Evolutionary conservation across 75 land plant species (phyloP).

Genomic region (Pinus tabuliformis): DNA sequence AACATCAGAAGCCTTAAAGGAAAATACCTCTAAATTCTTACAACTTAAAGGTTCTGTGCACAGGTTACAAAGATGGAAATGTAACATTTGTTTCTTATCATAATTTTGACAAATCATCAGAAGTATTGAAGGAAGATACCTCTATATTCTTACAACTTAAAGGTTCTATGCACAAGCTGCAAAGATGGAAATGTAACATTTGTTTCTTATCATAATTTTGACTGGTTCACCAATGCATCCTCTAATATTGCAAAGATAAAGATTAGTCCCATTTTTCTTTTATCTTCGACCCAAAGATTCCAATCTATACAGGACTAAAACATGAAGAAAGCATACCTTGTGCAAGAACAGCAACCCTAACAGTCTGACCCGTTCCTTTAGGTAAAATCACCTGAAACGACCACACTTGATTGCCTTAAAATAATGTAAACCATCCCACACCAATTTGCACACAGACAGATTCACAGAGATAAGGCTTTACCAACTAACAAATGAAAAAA

Average conservation of each 20-base stretch:
- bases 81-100: not conserved
- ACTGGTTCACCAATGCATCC: not conserved
- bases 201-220: not conserved
- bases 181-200: not conserved
- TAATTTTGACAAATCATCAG: not conserved
- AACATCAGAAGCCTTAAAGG: not conserved
- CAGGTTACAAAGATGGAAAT: not conserved
- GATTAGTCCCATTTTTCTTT: not conserved
- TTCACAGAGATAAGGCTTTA: not conserved
- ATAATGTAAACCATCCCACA: not conserved
- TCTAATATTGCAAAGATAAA: not conserved
- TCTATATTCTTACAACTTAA: not conserved
- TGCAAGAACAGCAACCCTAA: slow-evolving; percentile 89
- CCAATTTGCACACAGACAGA: not conserved
- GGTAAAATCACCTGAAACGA: slow-evolving; percentile 81
- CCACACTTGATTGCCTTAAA: not conserved
- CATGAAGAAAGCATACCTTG: slow-evolving; percentile 59
- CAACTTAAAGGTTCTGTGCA: not conserved
- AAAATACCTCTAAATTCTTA: not conserved
- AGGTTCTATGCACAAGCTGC: not conserved
- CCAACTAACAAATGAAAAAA: not conserved
- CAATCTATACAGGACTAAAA: not conserved
- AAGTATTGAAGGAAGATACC: too few relatives aligned
- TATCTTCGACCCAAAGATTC: not conserved
- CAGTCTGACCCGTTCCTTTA: slow-evolving; percentile 92